Evolutionary conservation across 192 early-diverging fungal species (phyloP).

Genomic region (Coemansia aciculifera): DNA sequence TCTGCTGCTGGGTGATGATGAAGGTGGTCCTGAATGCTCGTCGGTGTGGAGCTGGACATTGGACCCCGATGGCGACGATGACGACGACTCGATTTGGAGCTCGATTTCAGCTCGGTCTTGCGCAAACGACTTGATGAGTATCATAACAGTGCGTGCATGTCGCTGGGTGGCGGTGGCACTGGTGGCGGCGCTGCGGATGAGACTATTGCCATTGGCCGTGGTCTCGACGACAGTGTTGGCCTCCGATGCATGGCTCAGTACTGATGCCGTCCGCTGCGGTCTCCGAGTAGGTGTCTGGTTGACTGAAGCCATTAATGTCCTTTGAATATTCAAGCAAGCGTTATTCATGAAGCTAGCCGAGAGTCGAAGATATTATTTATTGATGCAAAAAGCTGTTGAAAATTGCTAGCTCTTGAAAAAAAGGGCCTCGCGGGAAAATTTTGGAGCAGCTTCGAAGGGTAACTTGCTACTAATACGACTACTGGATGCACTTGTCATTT

Average conservation of each 20-base stretch:
- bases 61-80: background rate
- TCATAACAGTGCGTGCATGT: constrained; percentile 6
- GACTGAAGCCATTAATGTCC: background rate
- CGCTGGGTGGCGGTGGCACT: background rate
- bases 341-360: background rate
- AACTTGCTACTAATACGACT: background rate
- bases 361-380: background rate
- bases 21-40: background rate
- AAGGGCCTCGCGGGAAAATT: no score
- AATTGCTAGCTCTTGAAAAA: background rate
- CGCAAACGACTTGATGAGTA: constrained; percentile 6
- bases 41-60: background rate
- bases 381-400: background rate
- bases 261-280: constrained; percentile 7
- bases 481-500: background rate
- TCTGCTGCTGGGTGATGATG: constrained; percentile 6
- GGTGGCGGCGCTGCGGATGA: constrained; percentile 1
- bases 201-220: background rate
- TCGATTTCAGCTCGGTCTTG: constrained; percentile 11
- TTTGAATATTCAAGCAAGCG: background rate
- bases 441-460: no score
- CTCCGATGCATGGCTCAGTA: background rate
- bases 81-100: background rate
- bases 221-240: constrained; percentile 17
- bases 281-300: background rate